These are phyloP conservation scores for Begonia loranthoides DNA, from an alignment of 306 rosid species.

Conservation along the genomic window DNA sequence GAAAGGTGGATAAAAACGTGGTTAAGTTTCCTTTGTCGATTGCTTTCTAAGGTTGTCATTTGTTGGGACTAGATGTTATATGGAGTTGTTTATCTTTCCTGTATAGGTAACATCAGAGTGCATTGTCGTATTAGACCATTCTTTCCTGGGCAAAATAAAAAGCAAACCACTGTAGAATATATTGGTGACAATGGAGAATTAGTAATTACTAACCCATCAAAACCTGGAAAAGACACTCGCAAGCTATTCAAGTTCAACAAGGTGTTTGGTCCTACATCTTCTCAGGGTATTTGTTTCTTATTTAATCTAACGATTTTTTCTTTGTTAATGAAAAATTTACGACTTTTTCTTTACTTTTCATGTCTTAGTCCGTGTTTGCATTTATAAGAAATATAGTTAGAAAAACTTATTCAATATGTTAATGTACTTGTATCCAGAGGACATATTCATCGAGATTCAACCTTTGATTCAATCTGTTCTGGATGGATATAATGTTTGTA, in stretches of 20 bases:
- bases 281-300: conserved; percentile 50
- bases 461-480: conserved; percentile 90
- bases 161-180: conserved; percentile 64
- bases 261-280: conserved; percentile 73
- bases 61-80: not conserved
- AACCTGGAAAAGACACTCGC: conserved; percentile 79
- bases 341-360: not conserved
- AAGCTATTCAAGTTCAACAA: conserved; percentile 80
- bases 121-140: conserved; percentile 95
- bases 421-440: conserved; percentile 37
- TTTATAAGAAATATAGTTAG: not conserved
- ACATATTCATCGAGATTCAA: conserved; percentile 71
- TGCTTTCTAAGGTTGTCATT: not conserved
- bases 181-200: conserved; percentile 88
- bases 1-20: conserved; percentile 41
- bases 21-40: conserved; percentile 3
- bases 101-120: conserved; percentile 85
- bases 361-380: not conserved
- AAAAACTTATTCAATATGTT: not conserved
- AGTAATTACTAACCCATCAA: conserved; percentile 65
- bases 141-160: conserved; percentile 84
- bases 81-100: not conserved
- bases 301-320: not conserved
- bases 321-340: not conserved
- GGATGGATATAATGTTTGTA: conserved; percentile 94